phyloP scores from a whole-genome alignment of 2,329 filamentous ascomycete genomes.

The Colletotrichum sojae region DNA sequence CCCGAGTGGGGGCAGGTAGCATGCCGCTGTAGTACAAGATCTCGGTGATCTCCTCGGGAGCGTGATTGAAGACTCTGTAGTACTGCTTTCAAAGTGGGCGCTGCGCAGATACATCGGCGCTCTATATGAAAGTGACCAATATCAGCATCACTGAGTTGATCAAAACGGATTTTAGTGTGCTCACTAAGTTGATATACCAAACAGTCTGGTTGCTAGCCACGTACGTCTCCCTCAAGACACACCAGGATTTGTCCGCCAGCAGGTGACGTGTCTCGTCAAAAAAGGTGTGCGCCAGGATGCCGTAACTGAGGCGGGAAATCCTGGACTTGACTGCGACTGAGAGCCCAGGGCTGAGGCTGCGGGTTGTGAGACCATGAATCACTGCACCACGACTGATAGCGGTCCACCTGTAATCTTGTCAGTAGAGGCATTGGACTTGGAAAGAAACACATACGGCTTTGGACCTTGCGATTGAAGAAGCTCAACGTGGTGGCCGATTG shows the following conservation, averaged over 20 bases:
- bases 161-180: not conserved
- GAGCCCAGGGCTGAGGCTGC: not conserved
- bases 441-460: constrained; percentile 50
- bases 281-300: not conserved
- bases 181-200: constrained; percentile 50
- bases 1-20: not conserved
- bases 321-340: constrained; percentile 38
- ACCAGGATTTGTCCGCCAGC: constrained; percentile 38
- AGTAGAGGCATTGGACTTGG: not conserved
- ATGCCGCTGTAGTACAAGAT: constrained; percentile 21
- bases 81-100: not conserved
- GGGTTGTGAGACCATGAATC: constrained; percentile 42
- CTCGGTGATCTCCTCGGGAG: constrained; percentile 19
- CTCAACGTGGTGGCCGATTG: constrained; percentile 6
- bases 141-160: not conserved
- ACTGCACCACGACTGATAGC: constrained; percentile 54
- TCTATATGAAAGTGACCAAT: constrained; percentile 24
- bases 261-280: constrained; percentile 24
- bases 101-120: constrained; percentile 3
- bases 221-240: not conserved
- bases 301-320: constrained; percentile 49
- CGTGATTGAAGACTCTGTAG: not conserved
- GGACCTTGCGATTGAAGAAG: constrained; percentile 50
- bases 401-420: constrained; percentile 47
- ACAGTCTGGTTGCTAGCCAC: constrained; percentile 42